These are phyloP conservation scores for Striga hermonthica DNA, from an alignment of 305 asterid genomes.

Conservation along the genomic window DNA sequence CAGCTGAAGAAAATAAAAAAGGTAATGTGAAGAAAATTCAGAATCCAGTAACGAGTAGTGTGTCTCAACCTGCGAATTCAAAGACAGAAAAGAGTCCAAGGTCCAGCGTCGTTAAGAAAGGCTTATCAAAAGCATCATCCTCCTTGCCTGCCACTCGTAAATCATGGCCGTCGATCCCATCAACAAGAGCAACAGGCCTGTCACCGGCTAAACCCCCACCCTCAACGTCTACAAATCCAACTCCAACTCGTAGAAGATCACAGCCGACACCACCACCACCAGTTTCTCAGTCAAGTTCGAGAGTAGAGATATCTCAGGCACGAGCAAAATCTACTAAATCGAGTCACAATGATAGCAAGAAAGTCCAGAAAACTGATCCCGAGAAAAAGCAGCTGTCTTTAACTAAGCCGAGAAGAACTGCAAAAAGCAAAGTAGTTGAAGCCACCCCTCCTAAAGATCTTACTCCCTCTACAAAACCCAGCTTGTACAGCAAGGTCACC, in stretches of 20 bases:
- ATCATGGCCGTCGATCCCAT: constrained; percentile 83
- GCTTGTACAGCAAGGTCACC: constrained; percentile 62
- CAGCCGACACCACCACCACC: constrained; percentile 47
- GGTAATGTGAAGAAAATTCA: constrained; percentile 53
- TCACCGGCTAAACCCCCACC: constrained; percentile 60
- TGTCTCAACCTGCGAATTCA: constrained; percentile 46
- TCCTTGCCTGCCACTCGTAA: constrained; percentile 71
- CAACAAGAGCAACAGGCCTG: constrained; percentile 55
- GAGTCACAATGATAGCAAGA: constrained; percentile 47
- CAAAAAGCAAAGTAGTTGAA: constrained; percentile 50
- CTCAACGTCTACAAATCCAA: constrained; percentile 38
- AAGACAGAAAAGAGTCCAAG: constrained; percentile 54
- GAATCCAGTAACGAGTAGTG: constrained; percentile 48
- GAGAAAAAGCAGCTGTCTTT: constrained; percentile 61
- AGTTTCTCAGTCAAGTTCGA: constrained; percentile 48
- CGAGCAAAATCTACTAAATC: constrained; percentile 49
- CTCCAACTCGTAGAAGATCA: constrained; percentile 58
- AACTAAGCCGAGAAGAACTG: constrained; percentile 46
- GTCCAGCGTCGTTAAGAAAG: constrained; percentile 51
- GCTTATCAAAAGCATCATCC: constrained; percentile 49
- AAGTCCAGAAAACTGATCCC: constrained; percentile 40
- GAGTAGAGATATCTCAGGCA: constrained; percentile 46
- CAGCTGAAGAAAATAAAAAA: constrained; percentile 47
- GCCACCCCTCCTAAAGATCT: constrained; percentile 45
- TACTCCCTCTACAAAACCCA: constrained; percentile 58